These are phyloP conservation scores for Euclidium syriacum DNA, from an alignment of 345 rosid genomes.

Conservation along the genomic window DNA sequence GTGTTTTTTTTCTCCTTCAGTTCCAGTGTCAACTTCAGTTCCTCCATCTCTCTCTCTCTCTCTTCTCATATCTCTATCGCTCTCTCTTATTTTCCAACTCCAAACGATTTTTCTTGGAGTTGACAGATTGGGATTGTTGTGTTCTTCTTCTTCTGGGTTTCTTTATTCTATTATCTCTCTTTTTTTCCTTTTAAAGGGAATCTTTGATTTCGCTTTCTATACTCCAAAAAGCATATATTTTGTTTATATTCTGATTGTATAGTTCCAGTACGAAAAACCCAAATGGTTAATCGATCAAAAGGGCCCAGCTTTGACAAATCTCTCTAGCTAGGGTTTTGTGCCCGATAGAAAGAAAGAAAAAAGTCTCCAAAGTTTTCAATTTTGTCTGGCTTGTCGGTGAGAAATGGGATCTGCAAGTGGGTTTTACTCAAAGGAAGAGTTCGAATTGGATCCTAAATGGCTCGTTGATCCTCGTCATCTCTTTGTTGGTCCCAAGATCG, in stretches of 20 bases:
- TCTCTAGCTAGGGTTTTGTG: constrained; percentile 19
- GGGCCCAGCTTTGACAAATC: constrained; percentile 10
- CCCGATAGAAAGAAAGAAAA: neutral
- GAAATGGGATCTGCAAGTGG: constrained; percentile 86
- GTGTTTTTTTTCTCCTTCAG: constrained; percentile 7
- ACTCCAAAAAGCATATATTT: constrained; percentile 8
- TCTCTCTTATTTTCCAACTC: constrained; percentile 3
- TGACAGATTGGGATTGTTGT: constrained; percentile 20
- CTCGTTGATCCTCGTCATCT: constrained; percentile 85
- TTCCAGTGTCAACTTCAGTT: constrained; percentile 32
- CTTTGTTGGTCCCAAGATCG: constrained; percentile 95
- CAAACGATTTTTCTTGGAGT: neutral
- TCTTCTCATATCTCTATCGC: constrained; percentile 4
- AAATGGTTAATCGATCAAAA: constrained; percentile 25
- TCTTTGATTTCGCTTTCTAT: constrained; percentile 22
- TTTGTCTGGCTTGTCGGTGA: constrained; percentile 18
- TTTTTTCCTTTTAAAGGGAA: constrained; percentile 10
- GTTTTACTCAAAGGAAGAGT: constrained; percentile 50
- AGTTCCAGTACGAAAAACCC: constrained; percentile 22
- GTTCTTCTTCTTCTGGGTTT: constrained; percentile 12
- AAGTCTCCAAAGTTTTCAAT: neutral
- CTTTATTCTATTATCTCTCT: constrained; percentile 28
- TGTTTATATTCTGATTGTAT: constrained; percentile 7
- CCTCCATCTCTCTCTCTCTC: constrained; percentile 13
- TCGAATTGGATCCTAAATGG: constrained; percentile 80